These are phyloP conservation scores for Pleurostoma richardsiae DNA, from an alignment of 2,329 filamentous ascomycete species.

Conservation along the genomic window DNA sequence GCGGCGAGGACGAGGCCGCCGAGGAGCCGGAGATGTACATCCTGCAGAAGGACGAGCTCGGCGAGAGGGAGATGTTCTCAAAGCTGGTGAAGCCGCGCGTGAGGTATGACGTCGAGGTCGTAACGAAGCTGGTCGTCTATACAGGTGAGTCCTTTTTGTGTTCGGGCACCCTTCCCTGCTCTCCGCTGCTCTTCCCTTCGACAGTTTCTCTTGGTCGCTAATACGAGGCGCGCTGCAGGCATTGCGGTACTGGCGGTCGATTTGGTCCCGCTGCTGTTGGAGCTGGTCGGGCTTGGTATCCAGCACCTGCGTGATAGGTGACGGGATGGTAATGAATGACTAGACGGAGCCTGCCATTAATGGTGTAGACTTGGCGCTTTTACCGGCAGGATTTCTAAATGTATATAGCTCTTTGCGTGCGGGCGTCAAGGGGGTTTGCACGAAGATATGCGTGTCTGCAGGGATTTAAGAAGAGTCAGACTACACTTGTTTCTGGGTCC, in stretches of 20 bases:
- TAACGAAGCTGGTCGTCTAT: conserved; percentile 95
- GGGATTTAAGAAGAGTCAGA: too few species aligned
- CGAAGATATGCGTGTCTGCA: too few species aligned
- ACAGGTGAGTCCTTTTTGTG: conserved; percentile 54
- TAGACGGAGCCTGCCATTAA: too few species aligned
- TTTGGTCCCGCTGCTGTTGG: conserved; percentile 68
- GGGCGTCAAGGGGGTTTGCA: too few species aligned
- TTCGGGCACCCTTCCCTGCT: conserved; percentile 2
- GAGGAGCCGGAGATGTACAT: conserved; percentile 30
- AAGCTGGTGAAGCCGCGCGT: conserved; percentile 81
- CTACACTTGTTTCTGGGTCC: too few species aligned
- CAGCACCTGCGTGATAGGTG: conserved; percentile 21
- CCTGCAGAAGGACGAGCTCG: conserved; percentile 45
- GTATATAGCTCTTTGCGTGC: too few species aligned
- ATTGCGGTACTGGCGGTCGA: conserved; percentile 80
- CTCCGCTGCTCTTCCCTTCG: neutral
- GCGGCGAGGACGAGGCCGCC: conserved; percentile 24
- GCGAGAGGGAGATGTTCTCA: conserved; percentile 78
- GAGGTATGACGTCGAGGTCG: conserved; percentile 95
- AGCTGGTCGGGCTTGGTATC: conserved; percentile 49
- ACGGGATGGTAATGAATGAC: too few species aligned
- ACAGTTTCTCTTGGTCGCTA: conserved; percentile 1
- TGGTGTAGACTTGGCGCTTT: too few species aligned
- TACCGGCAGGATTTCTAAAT: too few species aligned
- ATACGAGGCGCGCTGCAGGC: conserved; percentile 38